Evolutionary conservation across 805 yeast genomes (phyloP).

Genomic region (Cyberlindnera petersonii): DNA sequence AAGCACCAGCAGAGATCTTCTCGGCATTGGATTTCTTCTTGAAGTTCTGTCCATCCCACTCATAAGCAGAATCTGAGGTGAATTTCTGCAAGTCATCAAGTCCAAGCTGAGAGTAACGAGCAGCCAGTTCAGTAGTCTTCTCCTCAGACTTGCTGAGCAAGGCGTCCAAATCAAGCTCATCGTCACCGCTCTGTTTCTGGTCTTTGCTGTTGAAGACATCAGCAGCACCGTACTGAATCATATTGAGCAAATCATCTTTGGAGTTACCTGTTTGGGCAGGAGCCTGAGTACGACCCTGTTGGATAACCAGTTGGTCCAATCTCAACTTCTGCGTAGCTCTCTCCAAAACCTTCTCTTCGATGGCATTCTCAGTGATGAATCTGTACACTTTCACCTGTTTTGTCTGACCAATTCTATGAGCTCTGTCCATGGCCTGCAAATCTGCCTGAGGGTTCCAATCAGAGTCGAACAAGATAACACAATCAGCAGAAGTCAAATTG

Average conservation of each 20-base stretch:
- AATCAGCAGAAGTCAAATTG: conserved; percentile 75
- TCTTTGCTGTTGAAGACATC: conserved; percentile 42
- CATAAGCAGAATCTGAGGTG: conserved; percentile 70
- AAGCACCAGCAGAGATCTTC: conserved; percentile 46
- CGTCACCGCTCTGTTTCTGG: conserved; percentile 32
- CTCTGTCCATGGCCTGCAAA: conserved; percentile 86
- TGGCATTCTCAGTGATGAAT: conserved; percentile 76
- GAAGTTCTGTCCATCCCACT: conserved; percentile 85
- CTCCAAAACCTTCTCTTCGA: conserved; percentile 77
- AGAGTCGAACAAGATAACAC: conserved; percentile 71
- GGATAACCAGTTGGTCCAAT: conserved; percentile 78
- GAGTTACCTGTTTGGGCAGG: conserved; percentile 37
- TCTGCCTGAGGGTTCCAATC: conserved; percentile 93
- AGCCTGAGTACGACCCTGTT: conserved; percentile 54
- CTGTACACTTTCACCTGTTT: conserved; percentile 79
- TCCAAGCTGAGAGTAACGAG: conserved; percentile 63
- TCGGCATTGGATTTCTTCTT: conserved; percentile 55
- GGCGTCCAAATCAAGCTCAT: conserved; percentile 57
- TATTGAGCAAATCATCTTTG: conserved; percentile 69
- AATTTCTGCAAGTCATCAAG: conserved; percentile 76
- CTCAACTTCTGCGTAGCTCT: conserved; percentile 78
- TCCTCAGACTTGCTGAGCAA: conserved; percentile 57
- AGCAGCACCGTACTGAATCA: conserved; percentile 83
- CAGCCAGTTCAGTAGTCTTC: conserved; percentile 58
- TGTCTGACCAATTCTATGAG: conserved; percentile 84